Conservation (phyloP, 169 alveolate genomes). For the Babesia divergens region DNA sequence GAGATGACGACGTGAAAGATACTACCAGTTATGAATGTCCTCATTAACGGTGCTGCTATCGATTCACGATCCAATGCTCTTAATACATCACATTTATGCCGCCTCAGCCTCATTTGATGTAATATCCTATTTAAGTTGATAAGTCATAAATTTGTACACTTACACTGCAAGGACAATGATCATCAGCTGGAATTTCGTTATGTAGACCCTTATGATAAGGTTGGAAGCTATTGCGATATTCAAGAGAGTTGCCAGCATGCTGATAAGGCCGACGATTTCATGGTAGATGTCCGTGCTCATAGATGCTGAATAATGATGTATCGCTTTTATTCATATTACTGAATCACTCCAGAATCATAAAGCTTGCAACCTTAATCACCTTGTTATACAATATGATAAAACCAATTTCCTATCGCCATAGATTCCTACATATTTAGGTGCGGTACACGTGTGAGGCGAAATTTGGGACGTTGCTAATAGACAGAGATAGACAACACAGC, state of each 20-base stretch:
- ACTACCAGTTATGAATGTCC: neutral
- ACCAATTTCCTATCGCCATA: no score
- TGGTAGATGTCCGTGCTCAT: neutral
- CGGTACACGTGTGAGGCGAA: no score
- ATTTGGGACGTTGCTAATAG: neutral
- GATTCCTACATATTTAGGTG: no score
- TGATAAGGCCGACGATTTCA: neutral
- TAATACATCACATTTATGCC: slow-evolving; percentile 11
- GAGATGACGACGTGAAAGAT: slow-evolving; percentile 8
- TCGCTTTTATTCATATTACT: neutral
- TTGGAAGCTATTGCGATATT: neutral
- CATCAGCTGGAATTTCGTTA: neutral
- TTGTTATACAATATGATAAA: no score
- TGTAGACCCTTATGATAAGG: neutral
- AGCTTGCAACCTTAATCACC: no score
- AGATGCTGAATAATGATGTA: neutral
- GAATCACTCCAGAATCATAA: no score
- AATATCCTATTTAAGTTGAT: neutral
- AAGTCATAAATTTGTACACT: neutral
- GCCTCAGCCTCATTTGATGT: slow-evolving; percentile 8
- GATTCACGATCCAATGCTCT: slow-evolving; percentile 15
- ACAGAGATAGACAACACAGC: neutral
- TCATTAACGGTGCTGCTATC: slow-evolving; percentile 22
- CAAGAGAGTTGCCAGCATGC: neutral
- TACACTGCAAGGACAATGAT: slow-evolving; percentile 6